Evolutionary conservation across 2,329 filamentous ascomycete genomes (phyloP), one percentile per base, ranked within the genome.

Genomic region (Fusarium floridanum): DNA sequence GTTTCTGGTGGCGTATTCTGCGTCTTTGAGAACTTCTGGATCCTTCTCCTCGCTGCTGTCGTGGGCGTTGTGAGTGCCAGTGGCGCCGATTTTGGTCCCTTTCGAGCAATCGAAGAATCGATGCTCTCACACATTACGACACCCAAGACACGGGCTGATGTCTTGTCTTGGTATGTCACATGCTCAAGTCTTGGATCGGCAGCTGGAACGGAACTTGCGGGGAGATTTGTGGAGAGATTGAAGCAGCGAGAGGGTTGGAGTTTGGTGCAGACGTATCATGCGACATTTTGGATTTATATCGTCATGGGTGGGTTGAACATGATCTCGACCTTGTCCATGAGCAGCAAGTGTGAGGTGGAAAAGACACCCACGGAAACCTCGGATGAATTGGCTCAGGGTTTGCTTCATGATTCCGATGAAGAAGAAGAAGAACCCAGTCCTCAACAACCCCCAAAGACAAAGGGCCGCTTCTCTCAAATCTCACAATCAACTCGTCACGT

Each of bases 161-260:
- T 93, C n/a, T 84, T 92, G 68, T 87, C 89, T 10, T 93, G 91
- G 91, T 92, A 93, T 76, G 87, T 91, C 45, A 90, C 88, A 17
- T 85, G 83, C 3, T 87, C 89, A 1, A 86, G 86, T n/a, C 81
- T 91, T 2, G 90, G 89, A 2, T 88, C 88, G 0, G 85, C 88
- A 0, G 75, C 86, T 6, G 90, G 90, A 3, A 89, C 85, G 9
- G 89, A 88, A 73, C 70, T 85, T 2, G 85, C 87, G 0, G 90
- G 90, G 1, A 80, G 87, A 50, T 81, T 89, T 50, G 82, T 91
- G 32, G 85, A 88, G 66, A 84, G 76, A 37, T 81, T 91, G 16
- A 83, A 83, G 48, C 81, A 83, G 36, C 76, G 73, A 10, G 81
- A 87, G 7, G 86, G 85, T 3, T 90, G 88, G 89, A 80, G 83